Conservation (phyloP, 1,284 basidiomycete species). For the Pseudozyma pruni region DNA sequence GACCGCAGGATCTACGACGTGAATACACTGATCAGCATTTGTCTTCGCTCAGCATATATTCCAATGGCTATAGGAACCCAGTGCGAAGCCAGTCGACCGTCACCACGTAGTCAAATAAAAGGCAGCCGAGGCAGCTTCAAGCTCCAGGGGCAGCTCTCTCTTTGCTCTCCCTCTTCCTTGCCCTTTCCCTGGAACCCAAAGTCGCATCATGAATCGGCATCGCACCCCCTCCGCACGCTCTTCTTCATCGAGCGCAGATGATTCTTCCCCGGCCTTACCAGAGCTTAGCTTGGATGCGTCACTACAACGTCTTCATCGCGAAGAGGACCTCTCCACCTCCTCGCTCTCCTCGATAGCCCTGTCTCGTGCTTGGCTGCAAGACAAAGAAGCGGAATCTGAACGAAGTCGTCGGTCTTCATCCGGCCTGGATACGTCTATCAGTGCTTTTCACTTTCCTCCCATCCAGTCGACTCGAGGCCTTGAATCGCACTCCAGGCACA, state of each 20-base stretch:
- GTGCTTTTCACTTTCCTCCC: slow-evolving; percentile 12
- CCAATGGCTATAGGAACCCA: too few species aligned
- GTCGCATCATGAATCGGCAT: slow-evolving; percentile 13
- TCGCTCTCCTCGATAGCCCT: slow-evolving; percentile 7
- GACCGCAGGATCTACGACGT: slow-evolving; percentile 12
- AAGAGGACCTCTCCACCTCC: slow-evolving; percentile 19
- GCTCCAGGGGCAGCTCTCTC: too few species aligned
- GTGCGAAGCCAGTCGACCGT: too few species aligned
- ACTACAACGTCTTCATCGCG: slow-evolving; percentile 19
- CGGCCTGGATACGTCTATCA: neutral
- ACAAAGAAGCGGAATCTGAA: neutral
- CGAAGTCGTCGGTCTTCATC: neutral
- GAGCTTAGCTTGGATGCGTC: slow-evolving; percentile 36
- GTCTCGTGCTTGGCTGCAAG: slow-evolving; percentile 9
- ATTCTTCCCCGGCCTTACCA: slow-evolving; percentile 30
- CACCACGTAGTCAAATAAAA: too few species aligned
- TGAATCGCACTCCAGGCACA: too few species aligned
- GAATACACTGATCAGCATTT: neutral
- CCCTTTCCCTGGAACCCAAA: too few species aligned
- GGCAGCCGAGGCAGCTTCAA: too few species aligned
- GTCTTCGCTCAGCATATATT: neutral
- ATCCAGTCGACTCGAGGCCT: neutral
- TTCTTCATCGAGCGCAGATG: slow-evolving; percentile 11
- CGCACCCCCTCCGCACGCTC: neutral
- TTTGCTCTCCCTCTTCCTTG: too few species aligned